Base-by-base conservation (phyloP, 352 stramenopile species). In the Globisporangium orthogonon region DNA sequence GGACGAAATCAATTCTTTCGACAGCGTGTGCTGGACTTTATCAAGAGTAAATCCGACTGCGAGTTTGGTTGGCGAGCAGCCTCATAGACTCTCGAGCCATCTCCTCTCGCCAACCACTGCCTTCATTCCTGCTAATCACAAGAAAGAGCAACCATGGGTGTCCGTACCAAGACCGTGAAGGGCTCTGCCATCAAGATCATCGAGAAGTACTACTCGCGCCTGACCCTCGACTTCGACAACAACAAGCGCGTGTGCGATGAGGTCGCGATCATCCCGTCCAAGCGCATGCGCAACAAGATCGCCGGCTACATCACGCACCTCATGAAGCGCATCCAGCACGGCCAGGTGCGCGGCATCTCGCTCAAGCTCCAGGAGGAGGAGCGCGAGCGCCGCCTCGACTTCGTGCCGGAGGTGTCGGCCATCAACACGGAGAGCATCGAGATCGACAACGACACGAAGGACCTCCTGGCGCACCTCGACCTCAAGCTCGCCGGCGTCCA, bases 251-350 rank as follows among this genome's bases (percentile, higher is more conserved):
- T 96, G 59, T 95, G 84, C 71, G 88, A 96, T 78, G 93, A 98
- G 74, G 97, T 99, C 60, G 97, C 97, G 52, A 98, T 99, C 76
- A 95, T 99, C 64, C 97, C 97, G 55, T 99, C 96, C 61, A 99
- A 99, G 94, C 95, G 97, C 66, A 99, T 99, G 97, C 92, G 97
- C 69, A 99, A 99, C 91, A 99, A 99, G 91, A 99, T 99, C 71
- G 97, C 97, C 37, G 97, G 97, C 61, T 99, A 99, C 87, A 98
- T 98, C 70, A 99, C 97, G 66, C 97, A 99, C 77, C 86, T 99
- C 51, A 99, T 99, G 97, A 99, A 99, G 91, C 94, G 97, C 78
- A 99, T 99, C 86, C 90, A 98, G 75, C 95, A 98, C 74, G 97
- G 97, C 71, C 97, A 97, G 61, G 97, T 99, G 63, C 93, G 97